Base-by-base conservation (phyloP, 495 filamentous ascomycete genomes). In the Entonaema liquescens region DNA sequence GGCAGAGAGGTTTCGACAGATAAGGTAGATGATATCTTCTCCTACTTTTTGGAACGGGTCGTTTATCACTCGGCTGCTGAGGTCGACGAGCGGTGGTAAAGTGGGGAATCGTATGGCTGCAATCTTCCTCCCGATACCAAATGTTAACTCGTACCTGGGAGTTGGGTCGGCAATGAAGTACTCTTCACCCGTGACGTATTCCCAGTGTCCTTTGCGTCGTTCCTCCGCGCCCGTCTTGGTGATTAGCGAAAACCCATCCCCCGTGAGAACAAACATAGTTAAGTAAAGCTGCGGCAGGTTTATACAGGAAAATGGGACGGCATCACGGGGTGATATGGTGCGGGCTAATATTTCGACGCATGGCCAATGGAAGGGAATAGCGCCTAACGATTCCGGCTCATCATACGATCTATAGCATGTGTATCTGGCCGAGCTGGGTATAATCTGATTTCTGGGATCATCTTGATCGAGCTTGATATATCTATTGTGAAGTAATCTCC, bases 331-430 rank as follows among this genome's bases (percentile, higher is more conserved):
- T 35, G 7, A 29, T 23, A 59, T 31, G 5, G 40, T 19, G 6
- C 11, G 21, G 36, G 63, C 63, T 5, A 66, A 33, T 53, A 59
- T 31, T 59, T 66, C 33, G 23, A 21, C 42, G 25, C 63, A 66
- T 42, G 55, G 29, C 63, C 44, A 40, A 23, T 66, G 63, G 44
- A 66, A 40, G 42, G 63, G 63, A n/a, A 59, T 50, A 23, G 55
- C 56, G 0, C 52, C 52, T 8, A 53, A 9, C 15, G 28, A n/a
- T 6, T 4, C 1, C 5, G 4, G 1, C 5, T 23, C 6, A 17
- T 15, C 12, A 2, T 44, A 38, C 28, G 5, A 2, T 28, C 19
- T 17, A 29, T 66, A 52, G 23, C 63, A 65, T 5, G 5, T 12
- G 17, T 57, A 65, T 0, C 57, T 33, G 38, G 12, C 8, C 17